Conservation (phyloP, 208 protist species). For the Leptomonas pyrrhocoris region DNA sequence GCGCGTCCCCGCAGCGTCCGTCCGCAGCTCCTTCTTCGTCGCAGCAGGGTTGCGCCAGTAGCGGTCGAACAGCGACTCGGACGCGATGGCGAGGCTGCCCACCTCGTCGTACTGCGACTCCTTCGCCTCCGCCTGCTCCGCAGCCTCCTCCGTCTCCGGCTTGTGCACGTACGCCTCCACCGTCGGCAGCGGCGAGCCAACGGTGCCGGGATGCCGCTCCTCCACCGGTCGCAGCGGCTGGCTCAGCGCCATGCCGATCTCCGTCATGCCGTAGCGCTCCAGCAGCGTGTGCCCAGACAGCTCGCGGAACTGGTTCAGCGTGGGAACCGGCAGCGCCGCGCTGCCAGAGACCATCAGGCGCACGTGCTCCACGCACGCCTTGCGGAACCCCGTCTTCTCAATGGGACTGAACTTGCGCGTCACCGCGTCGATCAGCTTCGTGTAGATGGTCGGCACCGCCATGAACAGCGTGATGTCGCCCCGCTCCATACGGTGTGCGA, state of each 20-base stretch:
- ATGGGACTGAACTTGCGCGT: slow-evolving; percentile 39
- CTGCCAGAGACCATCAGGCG: slow-evolving; percentile 97
- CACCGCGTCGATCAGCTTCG: slow-evolving; percentile 80
- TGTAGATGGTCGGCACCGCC: slow-evolving; percentile 98
- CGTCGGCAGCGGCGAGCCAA: slow-evolving; percentile 88
- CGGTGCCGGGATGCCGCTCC: slow-evolving; percentile 81
- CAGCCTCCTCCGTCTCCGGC: slow-evolving; percentile 27
- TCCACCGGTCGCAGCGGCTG: slow-evolving; percentile 84
- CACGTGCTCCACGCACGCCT: slow-evolving; percentile 45
- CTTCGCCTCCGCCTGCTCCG: slow-evolving; percentile 29
- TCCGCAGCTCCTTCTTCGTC: slow-evolving; percentile 79
- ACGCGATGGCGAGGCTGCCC: slow-evolving; percentile 83
- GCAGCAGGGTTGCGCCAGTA: slow-evolving; percentile 91
- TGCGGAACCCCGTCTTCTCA: slow-evolving; percentile 57
- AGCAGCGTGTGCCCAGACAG: slow-evolving; percentile 92
- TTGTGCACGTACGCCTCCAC: slow-evolving; percentile 71
- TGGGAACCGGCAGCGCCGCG: slow-evolving; percentile 88
- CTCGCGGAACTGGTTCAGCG: slow-evolving; percentile 87
- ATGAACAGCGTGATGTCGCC: slow-evolving; percentile 95
- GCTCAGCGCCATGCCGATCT: slow-evolving; percentile 96
- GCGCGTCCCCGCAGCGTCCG: slow-evolving; percentile 46
- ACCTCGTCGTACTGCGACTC: slow-evolving; percentile 53
- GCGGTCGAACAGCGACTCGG: slow-evolving; percentile 91
- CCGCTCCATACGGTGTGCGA: slow-evolving; percentile 55
- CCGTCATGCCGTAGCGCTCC: slow-evolving; percentile 98